Evolutionary conservation across 1,139 yeast genomes (phyloP), one percentile per base, ranked within the genome.

Genomic region (Sugiyamaella pinicola): DNA sequence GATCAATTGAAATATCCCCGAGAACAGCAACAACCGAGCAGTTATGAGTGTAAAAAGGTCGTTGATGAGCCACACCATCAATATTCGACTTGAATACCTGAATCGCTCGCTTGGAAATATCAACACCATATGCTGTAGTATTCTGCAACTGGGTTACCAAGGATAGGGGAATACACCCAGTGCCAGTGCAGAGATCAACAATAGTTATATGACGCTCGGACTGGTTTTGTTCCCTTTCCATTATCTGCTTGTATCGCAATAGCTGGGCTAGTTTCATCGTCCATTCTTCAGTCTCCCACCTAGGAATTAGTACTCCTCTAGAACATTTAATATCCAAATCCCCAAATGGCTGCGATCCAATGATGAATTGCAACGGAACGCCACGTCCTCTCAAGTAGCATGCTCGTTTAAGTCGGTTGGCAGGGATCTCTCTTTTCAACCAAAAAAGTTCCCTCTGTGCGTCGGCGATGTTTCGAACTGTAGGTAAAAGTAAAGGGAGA

Each of bases 211-310:
- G 44, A 74, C 49, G 10, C 55, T 35, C 7, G 49, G 44, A n/a
- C 31, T 50, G 8, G 18, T 40, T 7, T 19, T 31, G 46, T n/a
- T 39, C 51, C 34, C 22, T 21, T 10, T 52, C 52, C 4, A 42
- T 4, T 12, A 40, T 19, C 45, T 49, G 31, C 40, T 51, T 48
- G 28, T 49, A 15, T 24, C 17, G 48, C 13, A 81, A 43, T 7
- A 64, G 34, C 0, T 59, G 56, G 0, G 74, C 70, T 28, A 87
- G 64, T 53, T 74, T 75, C 29, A 71, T 34, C 6, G 80, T 75
- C 98, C 98, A 91, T 63, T 89, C 96, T 65, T 93, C 98, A 0
- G 99, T 93, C 65, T 93, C 99, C 87, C 95, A 84, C 48, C 99
- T 71, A 0, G 99, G 99, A 41, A 93, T 90, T 55, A 93, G 71